A percentile compares a stretch with the other conserved stretches of the same genome.
These are phyloP conservation scores for Sechiopsis laciniata DNA, from an alignment of 306 rosid species.

Conservation along the genomic window DNA sequence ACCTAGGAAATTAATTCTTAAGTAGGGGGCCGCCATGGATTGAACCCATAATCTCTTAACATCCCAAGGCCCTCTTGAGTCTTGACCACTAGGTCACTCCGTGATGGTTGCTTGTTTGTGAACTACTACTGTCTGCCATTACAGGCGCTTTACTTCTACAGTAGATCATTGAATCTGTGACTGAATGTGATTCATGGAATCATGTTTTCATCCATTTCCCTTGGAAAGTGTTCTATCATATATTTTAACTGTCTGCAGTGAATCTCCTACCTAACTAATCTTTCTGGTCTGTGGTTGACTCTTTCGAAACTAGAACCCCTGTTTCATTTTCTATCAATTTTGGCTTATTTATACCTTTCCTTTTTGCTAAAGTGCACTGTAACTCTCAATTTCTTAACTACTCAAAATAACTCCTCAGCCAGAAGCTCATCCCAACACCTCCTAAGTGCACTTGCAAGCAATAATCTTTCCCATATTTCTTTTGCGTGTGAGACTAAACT, in stretches of 20 bases:
- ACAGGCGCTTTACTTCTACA: no score
- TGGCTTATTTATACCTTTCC: no score
- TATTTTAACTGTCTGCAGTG: not conserved
- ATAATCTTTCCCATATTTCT: not conserved
- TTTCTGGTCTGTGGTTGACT: not conserved
- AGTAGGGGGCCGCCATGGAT: no score
- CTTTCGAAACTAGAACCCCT: not conserved
- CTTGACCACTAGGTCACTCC: no score
- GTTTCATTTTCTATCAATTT: not conserved
- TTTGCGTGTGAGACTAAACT: not conserved
- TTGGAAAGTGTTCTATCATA: not conserved
- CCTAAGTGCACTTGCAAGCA: not conserved
- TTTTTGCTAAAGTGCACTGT: not conserved
- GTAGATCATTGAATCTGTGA: no score
- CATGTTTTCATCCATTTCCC: not conserved
- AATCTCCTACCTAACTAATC: not conserved
- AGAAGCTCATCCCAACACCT: no score
- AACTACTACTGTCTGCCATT: not conserved
- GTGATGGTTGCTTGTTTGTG: no score
- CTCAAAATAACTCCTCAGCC: no score
- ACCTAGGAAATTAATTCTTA: no score
- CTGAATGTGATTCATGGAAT: not conserved
- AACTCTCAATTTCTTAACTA: no score
- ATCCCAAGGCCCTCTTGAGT: no score
- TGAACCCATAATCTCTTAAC: no score